Evolutionary conservation across 192 early-diverging fungal genomes (phyloP), one percentile per base, ranked within the genome.

Genomic region (Thamnidium elegans): DNA sequence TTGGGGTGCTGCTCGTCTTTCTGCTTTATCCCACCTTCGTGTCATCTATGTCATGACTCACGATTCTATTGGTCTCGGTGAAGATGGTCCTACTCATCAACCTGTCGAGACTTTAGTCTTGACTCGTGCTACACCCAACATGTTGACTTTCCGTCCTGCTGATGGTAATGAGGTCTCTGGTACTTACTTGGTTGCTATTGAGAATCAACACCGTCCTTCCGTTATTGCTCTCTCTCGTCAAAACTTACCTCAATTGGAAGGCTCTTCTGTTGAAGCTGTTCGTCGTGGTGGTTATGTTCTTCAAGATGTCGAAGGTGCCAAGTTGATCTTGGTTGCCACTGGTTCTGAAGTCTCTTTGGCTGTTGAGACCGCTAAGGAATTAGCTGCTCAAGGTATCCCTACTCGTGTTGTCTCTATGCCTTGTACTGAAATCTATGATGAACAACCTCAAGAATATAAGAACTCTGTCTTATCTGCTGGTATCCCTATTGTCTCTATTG

Each of bases 51-150:
- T 99, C 69, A 95, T 96, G 91, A 98, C 97, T 59, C 97, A 99
- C 85, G 97, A 99, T 81, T 98, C 95, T 43, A 95, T 99, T 63
- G 97, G 95, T 68, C 86, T 94, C 34, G 97, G 97, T 67, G 97
- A 99, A 75, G 97, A 99, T 80, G 97, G 97, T 5, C 97, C 95
- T 32, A 99, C 97, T 54, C 97, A 99, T 80, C 97, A 99, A 78
- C 95, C 97, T 13, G 90, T 97, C 46, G 97, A 99, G 77, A 97
- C 95, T 10, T 70, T 97, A 61, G 90, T 94, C 47, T 79, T 85
- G 72, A 75, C 92, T 50, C 91, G 97, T 55, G 94, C 94, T 7
- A 86, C 91, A 43, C 97, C 97, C 66, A 94, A 97, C 81, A 81
- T 90, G 64, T 70, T 92, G 50, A 85, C 86, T 63, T 80, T 95